Evolutionary conservation across 78 protist genomes (phyloP).

Genomic region (Dictyostelium capitatum): DNA sequence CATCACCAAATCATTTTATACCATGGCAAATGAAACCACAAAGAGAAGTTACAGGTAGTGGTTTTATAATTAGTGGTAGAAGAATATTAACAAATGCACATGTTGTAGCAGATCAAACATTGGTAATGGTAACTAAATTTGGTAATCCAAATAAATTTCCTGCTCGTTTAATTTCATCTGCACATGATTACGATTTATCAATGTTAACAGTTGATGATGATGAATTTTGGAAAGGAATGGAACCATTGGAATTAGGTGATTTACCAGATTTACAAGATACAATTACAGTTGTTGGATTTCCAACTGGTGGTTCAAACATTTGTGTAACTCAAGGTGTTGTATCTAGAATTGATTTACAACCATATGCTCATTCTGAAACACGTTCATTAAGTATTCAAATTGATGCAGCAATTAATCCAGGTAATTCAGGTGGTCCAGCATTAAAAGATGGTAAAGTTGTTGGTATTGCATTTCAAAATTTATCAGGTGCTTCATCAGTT

Average conservation of each 20-base stretch:
- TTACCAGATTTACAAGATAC: slow-evolving; percentile 86
- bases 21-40: slow-evolving; percentile 88
- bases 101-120: slow-evolving; percentile 85
- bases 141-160: slow-evolving; percentile 79
- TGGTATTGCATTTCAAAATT: slow-evolving; percentile 90
- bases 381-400: slow-evolving; percentile 82
- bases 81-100: slow-evolving; percentile 90
- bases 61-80: slow-evolving; percentile 71
- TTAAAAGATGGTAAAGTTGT: slow-evolving; percentile 82
- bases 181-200: slow-evolving; percentile 87
- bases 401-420: slow-evolving; percentile 93
- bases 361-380: slow-evolving; percentile 70
- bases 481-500: slow-evolving; percentile 75
- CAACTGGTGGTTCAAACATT: slow-evolving; percentile 89
- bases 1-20: slow-evolving; percentile 75
- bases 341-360: slow-evolving; percentile 84
- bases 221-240: slow-evolving; percentile 77
- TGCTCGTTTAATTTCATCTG: slow-evolving; percentile 62
- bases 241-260: slow-evolving; percentile 73
- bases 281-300: slow-evolving; percentile 90
- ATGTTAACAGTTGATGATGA: slow-evolving; percentile 75
- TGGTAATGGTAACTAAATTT: slow-evolving; percentile 83
- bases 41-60: slow-evolving; percentile 84
- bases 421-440: slow-evolving; percentile 93
- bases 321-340: slow-evolving; percentile 89